Evolutionary conservation across 805 yeast species (phyloP).

Genomic region (Priceomyces fermenticarens): DNA sequence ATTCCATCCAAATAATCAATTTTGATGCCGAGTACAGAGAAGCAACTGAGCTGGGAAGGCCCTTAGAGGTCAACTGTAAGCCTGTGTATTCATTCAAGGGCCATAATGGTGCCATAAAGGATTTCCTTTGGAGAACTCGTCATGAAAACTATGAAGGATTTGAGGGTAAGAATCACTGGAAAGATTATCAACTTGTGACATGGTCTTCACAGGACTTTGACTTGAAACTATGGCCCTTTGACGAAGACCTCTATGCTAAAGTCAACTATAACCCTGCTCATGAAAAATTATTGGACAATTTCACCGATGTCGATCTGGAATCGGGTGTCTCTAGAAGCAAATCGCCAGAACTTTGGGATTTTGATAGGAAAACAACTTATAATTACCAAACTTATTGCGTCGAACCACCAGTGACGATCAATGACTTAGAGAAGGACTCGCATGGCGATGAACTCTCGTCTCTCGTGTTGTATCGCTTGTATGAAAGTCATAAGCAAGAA

Average conservation of each 20-base stretch:
- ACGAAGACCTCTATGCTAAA: conserved; percentile 30
- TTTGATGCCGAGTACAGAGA: conserved; percentile 33
- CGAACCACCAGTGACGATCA: conserved; percentile 35
- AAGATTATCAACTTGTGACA: conserved; percentile 88
- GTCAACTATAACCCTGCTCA: conserved; percentile 39
- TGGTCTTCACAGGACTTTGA: conserved; percentile 88
- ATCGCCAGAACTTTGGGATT: conserved; percentile 1
- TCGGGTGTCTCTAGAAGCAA: conserved; percentile 4
- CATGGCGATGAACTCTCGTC: conserved; percentile 36
- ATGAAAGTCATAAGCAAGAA: conserved; percentile 36
- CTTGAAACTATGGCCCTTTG: conserved; percentile 73
- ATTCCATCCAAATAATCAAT: conserved; percentile 56
- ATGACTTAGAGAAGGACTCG: conserved; percentile 27
- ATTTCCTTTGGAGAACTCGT: conserved; percentile 77
- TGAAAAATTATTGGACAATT: conserved; percentile 18
- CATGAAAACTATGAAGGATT: conserved; percentile 44
- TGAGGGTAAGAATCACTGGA: conserved; percentile 52
- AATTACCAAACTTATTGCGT: conserved; percentile 31
- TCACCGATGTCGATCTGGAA: conserved; percentile 13
- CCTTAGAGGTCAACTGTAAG: conserved; percentile 21
- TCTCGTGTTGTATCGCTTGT: conserved; percentile 30
- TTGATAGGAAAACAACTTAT: conserved; percentile 6
- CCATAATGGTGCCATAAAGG: conserved; percentile 81
- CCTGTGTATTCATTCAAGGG: conserved; percentile 63
- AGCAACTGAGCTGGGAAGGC: conserved; percentile 21